Conservation (phyloP, 164 flowering plant species). For the Aristolochia fimbriata region DNA sequence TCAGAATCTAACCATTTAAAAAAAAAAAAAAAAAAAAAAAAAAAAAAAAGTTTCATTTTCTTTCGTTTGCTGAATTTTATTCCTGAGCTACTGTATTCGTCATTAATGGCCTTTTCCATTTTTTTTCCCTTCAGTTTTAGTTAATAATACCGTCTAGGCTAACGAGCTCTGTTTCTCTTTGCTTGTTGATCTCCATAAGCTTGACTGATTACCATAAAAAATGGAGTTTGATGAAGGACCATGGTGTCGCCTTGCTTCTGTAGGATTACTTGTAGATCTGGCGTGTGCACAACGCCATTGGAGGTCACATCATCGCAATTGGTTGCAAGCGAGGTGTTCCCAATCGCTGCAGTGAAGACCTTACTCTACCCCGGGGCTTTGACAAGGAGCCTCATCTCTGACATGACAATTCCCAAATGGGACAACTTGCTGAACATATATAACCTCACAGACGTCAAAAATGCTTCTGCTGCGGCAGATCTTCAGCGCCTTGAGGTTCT, state of each 20-base stretch:
- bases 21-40: too few relatives aligned
- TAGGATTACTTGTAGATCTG: conserved; percentile 81
- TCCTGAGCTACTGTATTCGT: too few relatives aligned
- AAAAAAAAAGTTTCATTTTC: too few relatives aligned
- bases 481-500: conserved; percentile 88
- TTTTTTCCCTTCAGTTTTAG: too few relatives aligned
- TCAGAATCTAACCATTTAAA: too few relatives aligned
- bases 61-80: too few relatives aligned
- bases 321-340: conserved; percentile 74
- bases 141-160: too few relatives aligned
- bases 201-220: background rate
- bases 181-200: background rate
- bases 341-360: conserved; percentile 51
- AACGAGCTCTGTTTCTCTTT: background rate
- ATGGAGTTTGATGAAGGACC: background rate
- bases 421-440: conserved; percentile 46
- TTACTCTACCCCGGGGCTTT: conserved; percentile 80
- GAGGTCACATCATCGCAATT: conserved; percentile 78
- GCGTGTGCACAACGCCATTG: conserved; percentile 62
- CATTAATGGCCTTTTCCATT: too few relatives aligned
- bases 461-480: conserved; percentile 57
- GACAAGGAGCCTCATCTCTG: conserved; percentile 36
- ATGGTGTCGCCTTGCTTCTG: background rate
- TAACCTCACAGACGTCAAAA: conserved; percentile 66
- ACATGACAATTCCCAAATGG: conserved; percentile 71